phyloP scores from a whole-genome alignment of 148 eudicot species.

The Vaccinium macrocarpon region DNA sequence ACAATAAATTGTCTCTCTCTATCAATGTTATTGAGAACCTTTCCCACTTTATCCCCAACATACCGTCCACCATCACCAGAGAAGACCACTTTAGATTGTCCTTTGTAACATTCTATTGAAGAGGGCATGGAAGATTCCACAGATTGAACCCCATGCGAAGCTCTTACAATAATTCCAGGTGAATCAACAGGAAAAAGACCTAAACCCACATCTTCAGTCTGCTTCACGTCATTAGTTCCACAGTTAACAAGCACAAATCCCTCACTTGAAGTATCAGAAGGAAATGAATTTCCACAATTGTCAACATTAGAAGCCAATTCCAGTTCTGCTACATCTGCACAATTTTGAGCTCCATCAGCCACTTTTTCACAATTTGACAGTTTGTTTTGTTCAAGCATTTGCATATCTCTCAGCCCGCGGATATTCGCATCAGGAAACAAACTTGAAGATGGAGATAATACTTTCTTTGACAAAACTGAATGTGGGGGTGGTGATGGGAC shows the following conservation, averaged over 20 bases:
- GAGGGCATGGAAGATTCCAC: constrained; percentile 17
- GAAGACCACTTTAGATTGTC: constrained; percentile 11
- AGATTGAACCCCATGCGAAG: constrained; percentile 22
- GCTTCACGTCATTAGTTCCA: constrained; percentile 26
- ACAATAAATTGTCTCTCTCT: constrained; percentile 23
- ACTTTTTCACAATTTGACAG: constrained; percentile 30
- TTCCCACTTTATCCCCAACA: constrained; percentile 28
- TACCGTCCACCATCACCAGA: constrained; percentile 22
- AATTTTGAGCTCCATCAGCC: constrained; percentile 24
- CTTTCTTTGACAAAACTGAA: background rate
- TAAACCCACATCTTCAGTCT: constrained; percentile 29
- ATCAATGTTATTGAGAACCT: constrained; percentile 26
- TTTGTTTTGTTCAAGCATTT: constrained; percentile 34
- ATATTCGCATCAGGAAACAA: constrained; percentile 42
- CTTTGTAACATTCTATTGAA: constrained; percentile 29
- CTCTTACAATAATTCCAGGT: constrained; percentile 15
- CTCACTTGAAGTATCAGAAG: constrained; percentile 28
- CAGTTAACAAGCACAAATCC: constrained; percentile 22
- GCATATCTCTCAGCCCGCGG: constrained; percentile 31
- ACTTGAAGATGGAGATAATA: constrained; percentile 52
- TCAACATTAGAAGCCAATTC: constrained; percentile 20
- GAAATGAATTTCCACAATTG: constrained; percentile 20
- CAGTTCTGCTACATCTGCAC: constrained; percentile 23
- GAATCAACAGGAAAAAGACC: constrained; percentile 17
- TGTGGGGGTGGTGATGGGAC: constrained; percentile 9